A percentile compares a stretch with the other conserved stretches of the same genome.
phyloP scores from a whole-genome alignment of 2,329 filamentous ascomycete genomes.

The Ophiostoma tasmaniense region DNA sequence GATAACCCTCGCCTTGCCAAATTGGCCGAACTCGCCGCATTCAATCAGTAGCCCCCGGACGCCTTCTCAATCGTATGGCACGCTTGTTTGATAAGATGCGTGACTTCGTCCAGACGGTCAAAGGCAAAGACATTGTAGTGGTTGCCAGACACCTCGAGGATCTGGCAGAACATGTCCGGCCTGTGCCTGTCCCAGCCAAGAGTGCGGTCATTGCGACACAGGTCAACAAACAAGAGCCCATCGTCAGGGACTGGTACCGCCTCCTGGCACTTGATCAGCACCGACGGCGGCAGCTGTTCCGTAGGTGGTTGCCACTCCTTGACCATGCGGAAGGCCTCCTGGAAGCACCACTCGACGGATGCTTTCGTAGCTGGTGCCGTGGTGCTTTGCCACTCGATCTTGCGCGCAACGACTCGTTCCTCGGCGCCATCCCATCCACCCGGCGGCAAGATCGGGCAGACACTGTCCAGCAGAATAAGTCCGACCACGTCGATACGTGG shows the following conservation, averaged over 20 bases:
- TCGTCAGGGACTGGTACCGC: conserved; percentile 29
- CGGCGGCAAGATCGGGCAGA: conserved; percentile 27
- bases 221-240: conserved; percentile 32
- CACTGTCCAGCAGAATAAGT: conserved; percentile 45
- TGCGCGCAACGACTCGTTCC: conserved; percentile 25
- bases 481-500: conserved; percentile 35
- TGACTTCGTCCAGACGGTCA: conserved; percentile 24
- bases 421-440: conserved; percentile 12
- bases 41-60: conserved; percentile 13
- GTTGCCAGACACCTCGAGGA: conserved; percentile 43
- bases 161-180: conserved; percentile 34
- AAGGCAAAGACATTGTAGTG: conserved; percentile 42
- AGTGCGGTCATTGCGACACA: conserved; percentile 32
- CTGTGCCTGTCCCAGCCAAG: conserved; percentile 45
- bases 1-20: background rate
- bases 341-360: conserved; percentile 33
- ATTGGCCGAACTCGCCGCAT: background rate
- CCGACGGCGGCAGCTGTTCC: conserved; percentile 30
- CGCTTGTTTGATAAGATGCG: conserved; percentile 24
- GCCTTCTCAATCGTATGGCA: conserved; percentile 24
- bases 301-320: conserved; percentile 27
- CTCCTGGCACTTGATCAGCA: conserved; percentile 40
- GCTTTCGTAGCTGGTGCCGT: conserved; percentile 26
- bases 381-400: conserved; percentile 24
- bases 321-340: conserved; percentile 35